Percentiles rank a stretch among this genome's conserved stretches.
phyloP scores from a whole-genome alignment of 164 flowering plant species.

The Pachysandra terminalis region DNA sequence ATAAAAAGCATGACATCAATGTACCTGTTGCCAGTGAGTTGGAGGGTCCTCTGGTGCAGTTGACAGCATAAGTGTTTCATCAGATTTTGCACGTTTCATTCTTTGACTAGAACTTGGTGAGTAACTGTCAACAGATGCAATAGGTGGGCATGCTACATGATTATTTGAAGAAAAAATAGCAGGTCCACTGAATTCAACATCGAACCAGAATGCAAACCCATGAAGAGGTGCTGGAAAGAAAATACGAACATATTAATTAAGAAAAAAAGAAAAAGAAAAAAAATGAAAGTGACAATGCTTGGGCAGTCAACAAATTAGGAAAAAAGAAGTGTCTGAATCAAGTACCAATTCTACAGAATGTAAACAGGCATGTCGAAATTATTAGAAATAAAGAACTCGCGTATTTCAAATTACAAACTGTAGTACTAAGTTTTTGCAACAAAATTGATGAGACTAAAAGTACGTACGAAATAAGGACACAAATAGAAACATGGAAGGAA shows the following conservation, averaged over 20 bases:
- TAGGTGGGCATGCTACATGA: slow-evolving; percentile 19
- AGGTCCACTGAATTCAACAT: slow-evolving; percentile 77
- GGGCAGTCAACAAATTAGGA: background rate
- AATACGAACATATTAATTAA: background rate
- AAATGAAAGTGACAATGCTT: background rate
- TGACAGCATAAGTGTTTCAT: slow-evolving; percentile 69
- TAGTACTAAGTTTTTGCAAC: too few relatives aligned
- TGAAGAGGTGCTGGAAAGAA: slow-evolving; percentile 75
- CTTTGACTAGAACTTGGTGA: slow-evolving; percentile 36
- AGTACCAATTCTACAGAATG: too few relatives aligned
- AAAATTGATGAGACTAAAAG: background rate
- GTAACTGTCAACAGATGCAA: slow-evolving; percentile 22
- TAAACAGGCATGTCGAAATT: too few relatives aligned
- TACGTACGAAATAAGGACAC: background rate
- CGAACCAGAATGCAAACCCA: slow-evolving; percentile 99
- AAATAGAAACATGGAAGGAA: background rate
- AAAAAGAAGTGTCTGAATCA: background rate
- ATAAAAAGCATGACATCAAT: background rate
- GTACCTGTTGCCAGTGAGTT: slow-evolving; percentile 99
- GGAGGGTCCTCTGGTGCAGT: slow-evolving; percentile 97
- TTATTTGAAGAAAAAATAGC: slow-evolving; percentile 26
- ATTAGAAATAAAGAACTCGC: too few relatives aligned
- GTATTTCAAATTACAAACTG: too few relatives aligned
- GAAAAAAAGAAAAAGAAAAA: background rate
- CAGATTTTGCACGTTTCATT: slow-evolving; percentile 65